phyloP scores from a whole-genome alignment of 805 yeast species.

The Starmerella bombicola region DNA sequence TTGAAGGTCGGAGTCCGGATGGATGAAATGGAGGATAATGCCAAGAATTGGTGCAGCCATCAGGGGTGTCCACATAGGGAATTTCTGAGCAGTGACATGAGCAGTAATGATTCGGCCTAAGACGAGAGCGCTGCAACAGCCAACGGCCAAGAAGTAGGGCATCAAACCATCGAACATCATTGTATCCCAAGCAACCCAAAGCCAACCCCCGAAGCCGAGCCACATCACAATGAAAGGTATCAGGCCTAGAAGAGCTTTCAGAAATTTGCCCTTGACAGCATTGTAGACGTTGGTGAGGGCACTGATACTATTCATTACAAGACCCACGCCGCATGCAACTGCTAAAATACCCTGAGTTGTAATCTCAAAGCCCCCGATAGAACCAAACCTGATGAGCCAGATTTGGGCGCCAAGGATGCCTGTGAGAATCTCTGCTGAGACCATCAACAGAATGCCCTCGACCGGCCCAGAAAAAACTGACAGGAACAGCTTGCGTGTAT shows the following conservation, averaged over 20 bases:
- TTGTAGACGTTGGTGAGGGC: conserved; percentile 38
- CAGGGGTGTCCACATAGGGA: conserved; percentile 59
- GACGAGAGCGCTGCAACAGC: conserved; percentile 61
- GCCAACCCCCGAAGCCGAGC: conserved; percentile 35
- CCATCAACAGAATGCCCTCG: conserved; percentile 69
- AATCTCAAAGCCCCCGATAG: conserved; percentile 32
- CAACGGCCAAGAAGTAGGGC: conserved; percentile 43
- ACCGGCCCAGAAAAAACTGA: conserved; percentile 87
- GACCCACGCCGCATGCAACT: conserved; percentile 22
- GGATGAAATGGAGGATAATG: conserved; percentile 56
- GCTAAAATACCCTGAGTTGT: conserved; percentile 9
- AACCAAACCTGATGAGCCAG: conserved; percentile 39
- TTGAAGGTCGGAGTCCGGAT: conserved; percentile 30
- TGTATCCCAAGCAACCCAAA: conserved; percentile 37
- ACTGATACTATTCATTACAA: conserved; percentile 51
- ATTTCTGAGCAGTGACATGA: conserved; percentile 66
- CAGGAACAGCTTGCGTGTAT: conserved; percentile 69
- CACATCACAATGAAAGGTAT: conserved; percentile 57
- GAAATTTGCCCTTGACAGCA: conserved; percentile 36
- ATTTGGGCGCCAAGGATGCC: conserved; percentile 56
- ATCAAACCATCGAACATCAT: conserved; percentile 34
- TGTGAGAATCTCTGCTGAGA: conserved; percentile 43
- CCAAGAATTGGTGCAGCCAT: conserved; percentile 48
- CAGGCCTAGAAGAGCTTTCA: conserved; percentile 34
- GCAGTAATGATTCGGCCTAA: conserved; percentile 88